Conservation (phyloP, 2,329 filamentous ascomycete species). For the Apiospora malaysiana region DNA sequence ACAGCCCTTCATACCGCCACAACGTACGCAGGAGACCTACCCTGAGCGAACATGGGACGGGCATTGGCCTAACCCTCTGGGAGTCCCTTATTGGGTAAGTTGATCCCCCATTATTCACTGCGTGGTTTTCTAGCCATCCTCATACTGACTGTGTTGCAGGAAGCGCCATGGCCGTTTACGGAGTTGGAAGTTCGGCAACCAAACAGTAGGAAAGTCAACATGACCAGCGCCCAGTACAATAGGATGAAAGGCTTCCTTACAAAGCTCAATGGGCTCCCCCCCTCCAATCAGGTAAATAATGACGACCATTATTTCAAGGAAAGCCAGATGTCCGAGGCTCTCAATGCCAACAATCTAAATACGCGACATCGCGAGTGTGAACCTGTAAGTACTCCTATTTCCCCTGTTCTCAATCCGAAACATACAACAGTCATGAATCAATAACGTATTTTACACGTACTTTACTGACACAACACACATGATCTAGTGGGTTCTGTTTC, state of each 20-base stretch:
- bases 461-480: background rate
- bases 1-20: background rate
- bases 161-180: background rate
- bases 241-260: background rate
- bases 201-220: background rate
- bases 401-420: background rate
- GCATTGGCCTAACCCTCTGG: background rate
- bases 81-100: background rate
- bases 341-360: background rate
- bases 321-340: background rate
- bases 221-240: background rate
- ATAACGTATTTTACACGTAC: background rate
- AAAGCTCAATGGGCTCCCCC: background rate
- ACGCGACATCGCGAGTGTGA: background rate
- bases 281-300: background rate
- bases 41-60: background rate
- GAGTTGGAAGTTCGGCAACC: background rate
- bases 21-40: background rate
- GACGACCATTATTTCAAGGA: background rate
- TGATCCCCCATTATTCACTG: background rate
- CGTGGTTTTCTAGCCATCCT: background rate
- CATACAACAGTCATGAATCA: background rate
- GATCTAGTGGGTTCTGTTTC: background rate
- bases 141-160: background rate
- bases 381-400: background rate